Conservation (phyloP, 805 yeast species). For the Saccharomycopsis selenospora region DNA sequence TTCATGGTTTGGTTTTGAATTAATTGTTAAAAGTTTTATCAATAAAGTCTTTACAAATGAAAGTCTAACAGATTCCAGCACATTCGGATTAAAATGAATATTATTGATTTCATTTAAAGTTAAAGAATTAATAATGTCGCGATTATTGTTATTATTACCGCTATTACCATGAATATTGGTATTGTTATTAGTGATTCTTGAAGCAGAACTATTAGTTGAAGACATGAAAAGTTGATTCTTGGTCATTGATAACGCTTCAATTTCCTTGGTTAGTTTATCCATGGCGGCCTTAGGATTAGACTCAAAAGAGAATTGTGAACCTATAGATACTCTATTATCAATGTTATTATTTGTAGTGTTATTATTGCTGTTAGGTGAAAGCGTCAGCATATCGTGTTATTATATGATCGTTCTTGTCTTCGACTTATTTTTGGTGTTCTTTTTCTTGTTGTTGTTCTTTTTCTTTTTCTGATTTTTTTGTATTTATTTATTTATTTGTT, state of each 20-base stretch:
- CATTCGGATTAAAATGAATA: constrained; percentile 12
- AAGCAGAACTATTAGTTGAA: neutral
- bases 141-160: no score
- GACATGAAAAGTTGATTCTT: neutral
- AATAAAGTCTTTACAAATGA: constrained; percentile 17
- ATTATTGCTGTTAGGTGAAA: no score
- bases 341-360: no score
- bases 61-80: constrained; percentile 11
- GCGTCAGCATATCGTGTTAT: no score
- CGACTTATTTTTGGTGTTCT: no score
- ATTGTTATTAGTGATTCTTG: neutral
- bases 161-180: neutral
- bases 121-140: constrained; percentile 12
- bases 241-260: constrained; percentile 1
- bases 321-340: constrained; percentile 13
- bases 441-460: no score
- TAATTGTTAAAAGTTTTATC: constrained; percentile 14
- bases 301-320: constrained; percentile 20
- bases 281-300: constrained; percentile 1
- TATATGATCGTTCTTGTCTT: no score
- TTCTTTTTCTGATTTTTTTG: no score
- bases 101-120: constrained; percentile 14
- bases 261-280: constrained; percentile 3
- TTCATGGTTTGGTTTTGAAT: neutral
- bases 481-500: no score